These are phyloP conservation scores for Theobroma grandiflorum DNA, from an alignment of 441 rosid species.

Conservation along the genomic window DNA sequence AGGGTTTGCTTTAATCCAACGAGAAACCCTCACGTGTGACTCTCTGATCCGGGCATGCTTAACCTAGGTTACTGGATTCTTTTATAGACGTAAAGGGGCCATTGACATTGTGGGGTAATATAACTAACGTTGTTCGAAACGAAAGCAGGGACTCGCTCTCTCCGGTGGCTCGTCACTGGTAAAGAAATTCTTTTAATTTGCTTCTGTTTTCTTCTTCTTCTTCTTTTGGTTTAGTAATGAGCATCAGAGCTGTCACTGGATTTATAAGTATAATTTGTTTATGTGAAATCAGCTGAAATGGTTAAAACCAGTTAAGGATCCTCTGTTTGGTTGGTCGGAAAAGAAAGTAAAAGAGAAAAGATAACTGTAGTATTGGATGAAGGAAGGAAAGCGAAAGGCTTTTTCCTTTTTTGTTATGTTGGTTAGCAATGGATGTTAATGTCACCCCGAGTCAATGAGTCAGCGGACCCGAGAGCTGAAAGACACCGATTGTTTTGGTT, in stretches of 20 bases:
- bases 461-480: not conserved
- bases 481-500: not conserved
- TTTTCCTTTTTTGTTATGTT: not conserved
- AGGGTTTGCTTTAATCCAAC: no score
- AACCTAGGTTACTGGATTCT: not conserved
- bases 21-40: no score
- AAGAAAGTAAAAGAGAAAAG: constrained; percentile 16
- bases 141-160: not conserved
- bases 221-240: not conserved
- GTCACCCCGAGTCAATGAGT: constrained; percentile 11
- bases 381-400: not conserved
- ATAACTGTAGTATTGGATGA: not conserved
- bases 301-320: not conserved
- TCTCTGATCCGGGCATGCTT: no score
- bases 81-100: not conserved
- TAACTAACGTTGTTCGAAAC: no score
- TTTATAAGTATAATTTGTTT: not conserved
- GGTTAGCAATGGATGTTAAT: no score
- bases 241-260: no score
- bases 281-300: not conserved
- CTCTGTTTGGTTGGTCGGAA: constrained; percentile 34
- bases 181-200: not conserved
- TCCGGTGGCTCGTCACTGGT: not conserved
- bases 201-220: not conserved
- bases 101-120: not conserved